Percentiles rank a stretch among this genome's conserved stretches.
Evolutionary conservation across 805 yeast genomes (phyloP).

Genomic region (Wickerhamomyces bisporus): DNA sequence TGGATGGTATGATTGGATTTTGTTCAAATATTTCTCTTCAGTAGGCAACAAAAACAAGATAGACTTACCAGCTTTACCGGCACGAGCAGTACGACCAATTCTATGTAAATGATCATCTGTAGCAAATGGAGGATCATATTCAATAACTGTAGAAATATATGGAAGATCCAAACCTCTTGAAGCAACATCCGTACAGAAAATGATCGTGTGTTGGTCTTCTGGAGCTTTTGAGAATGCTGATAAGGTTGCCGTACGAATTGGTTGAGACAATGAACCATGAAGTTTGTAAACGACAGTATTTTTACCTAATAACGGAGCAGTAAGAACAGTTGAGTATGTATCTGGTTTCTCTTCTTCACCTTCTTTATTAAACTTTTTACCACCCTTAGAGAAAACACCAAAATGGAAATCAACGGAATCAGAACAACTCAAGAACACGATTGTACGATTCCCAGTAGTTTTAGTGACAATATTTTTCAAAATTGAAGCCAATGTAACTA

Average conservation of each 20-base stretch:
- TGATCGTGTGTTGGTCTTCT: conserved; percentile 50
- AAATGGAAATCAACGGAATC: conserved; percentile 96
- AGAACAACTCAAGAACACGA: conserved; percentile 89
- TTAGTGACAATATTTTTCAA: conserved; percentile 45
- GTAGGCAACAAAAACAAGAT: conserved; percentile 82
- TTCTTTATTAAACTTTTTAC: conserved; percentile 33
- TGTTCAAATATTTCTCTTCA: conserved; percentile 78
- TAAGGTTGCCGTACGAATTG: conserved; percentile 68
- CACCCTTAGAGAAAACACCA: conserved; percentile 61
- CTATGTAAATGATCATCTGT: conserved; percentile 94
- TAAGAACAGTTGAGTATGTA: conserved; percentile 35
- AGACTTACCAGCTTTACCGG: conserved; percentile 83
- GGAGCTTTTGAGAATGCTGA: conserved; percentile 34
- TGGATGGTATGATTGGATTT: conserved; percentile 53
- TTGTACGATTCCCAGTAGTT: conserved; percentile 44
- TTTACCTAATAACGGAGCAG: conserved; percentile 48
- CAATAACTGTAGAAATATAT: conserved; percentile 77
- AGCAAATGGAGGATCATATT: conserved; percentile 92
- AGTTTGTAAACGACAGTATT: conserved; percentile 56
- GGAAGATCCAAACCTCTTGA: conserved; percentile 95
- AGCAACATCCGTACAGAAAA: conserved; percentile 97
- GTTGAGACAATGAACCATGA: conserved; percentile 91
- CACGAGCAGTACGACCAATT: conserved; percentile 97
- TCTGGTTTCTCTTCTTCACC: conserved; percentile 27
- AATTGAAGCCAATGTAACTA: conserved; percentile 71